Conservation (phyloP, 805 yeast species). For the Candida morakotiae region DNA sequence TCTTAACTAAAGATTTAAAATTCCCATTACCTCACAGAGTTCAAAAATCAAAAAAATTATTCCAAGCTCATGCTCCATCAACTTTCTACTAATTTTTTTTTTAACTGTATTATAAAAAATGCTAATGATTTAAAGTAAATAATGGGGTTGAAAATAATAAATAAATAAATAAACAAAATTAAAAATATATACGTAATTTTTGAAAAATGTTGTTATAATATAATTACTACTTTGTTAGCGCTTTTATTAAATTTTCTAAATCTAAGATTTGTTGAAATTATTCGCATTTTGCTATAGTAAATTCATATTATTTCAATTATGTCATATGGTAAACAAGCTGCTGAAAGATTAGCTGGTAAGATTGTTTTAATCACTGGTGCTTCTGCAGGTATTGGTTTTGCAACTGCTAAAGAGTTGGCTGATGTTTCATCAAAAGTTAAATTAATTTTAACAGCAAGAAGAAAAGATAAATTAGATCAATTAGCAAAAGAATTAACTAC, state of each 20-base stretch:
- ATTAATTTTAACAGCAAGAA: slow-evolving; percentile 35
- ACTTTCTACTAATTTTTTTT: slow-evolving; percentile 79
- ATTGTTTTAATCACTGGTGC: slow-evolving; percentile 38
- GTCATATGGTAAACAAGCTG: slow-evolving; percentile 35
- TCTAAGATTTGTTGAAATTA: too few species aligned
- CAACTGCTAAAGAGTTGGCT: slow-evolving; percentile 38
- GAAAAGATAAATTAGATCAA: slow-evolving; percentile 23
- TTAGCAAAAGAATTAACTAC: slow-evolving; percentile 22
- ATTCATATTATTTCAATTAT: too few species aligned
- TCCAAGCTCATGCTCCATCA: slow-evolving; percentile 90
- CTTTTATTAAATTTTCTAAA: too few species aligned
- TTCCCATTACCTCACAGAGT: slow-evolving; percentile 99
- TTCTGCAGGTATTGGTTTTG: slow-evolving; percentile 39
- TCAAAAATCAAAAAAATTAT: slow-evolving; percentile 83
- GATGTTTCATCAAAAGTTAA: slow-evolving; percentile 30
- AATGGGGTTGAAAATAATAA: neutral
- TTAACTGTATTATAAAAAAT: neutral
- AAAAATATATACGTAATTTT: slow-evolving; percentile 5
- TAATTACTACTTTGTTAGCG: too few species aligned
- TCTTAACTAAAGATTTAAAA: slow-evolving; percentile 89
- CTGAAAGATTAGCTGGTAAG: slow-evolving; percentile 35
- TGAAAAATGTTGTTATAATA: too few species aligned
- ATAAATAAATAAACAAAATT: neutral
- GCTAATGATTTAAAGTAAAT: neutral
- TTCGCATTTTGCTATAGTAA: too few species aligned